These are phyloP conservation scores for Postia placenta DNA, from an alignment of 768 basidiomycete species.

Conservation along the genomic window DNA sequence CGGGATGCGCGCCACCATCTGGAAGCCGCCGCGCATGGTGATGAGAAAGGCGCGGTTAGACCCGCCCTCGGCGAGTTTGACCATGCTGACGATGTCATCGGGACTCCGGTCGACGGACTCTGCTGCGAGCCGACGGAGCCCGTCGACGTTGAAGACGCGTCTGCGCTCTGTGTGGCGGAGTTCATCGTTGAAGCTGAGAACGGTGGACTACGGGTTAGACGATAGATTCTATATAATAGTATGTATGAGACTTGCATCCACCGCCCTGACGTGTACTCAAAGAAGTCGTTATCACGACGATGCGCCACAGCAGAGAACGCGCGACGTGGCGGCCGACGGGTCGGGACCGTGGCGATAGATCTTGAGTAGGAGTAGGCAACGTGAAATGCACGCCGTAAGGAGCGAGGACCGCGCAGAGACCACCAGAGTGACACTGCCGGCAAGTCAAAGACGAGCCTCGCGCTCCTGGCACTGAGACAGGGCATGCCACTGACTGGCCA, in stretches of 20 bases:
- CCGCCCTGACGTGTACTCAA: conserved; percentile 21
- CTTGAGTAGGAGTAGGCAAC: no score
- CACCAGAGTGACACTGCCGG: no score
- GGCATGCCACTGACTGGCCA: no score
- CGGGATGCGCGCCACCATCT: conserved; percentile 25
- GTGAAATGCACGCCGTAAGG: no score
- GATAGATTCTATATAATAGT: conserved; percentile 7
- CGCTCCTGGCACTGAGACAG: no score
- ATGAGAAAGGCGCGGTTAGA: conserved; percentile 27
- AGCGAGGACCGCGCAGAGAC: no score
- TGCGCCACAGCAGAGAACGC: background rate
- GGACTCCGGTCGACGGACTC: conserved; percentile 32
- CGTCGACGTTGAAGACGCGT: conserved; percentile 34
- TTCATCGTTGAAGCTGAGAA: conserved; percentile 19
- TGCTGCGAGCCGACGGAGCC: conserved; percentile 37
- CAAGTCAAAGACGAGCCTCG: no score
- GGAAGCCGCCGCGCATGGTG: conserved; percentile 18
- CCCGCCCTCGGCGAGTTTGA: conserved; percentile 39
- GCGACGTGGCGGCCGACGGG: background rate
- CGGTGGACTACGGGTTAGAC: conserved; percentile 5
- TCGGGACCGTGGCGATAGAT: no score
- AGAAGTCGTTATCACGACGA: conserved; percentile 11
- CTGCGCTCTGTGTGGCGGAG: conserved; percentile 44
- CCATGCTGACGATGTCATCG: conserved; percentile 29
- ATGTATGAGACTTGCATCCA: conserved; percentile 19